Conservation (phyloP, 352 stramenopile species). For the Globisporangium cystogenes region DNA sequence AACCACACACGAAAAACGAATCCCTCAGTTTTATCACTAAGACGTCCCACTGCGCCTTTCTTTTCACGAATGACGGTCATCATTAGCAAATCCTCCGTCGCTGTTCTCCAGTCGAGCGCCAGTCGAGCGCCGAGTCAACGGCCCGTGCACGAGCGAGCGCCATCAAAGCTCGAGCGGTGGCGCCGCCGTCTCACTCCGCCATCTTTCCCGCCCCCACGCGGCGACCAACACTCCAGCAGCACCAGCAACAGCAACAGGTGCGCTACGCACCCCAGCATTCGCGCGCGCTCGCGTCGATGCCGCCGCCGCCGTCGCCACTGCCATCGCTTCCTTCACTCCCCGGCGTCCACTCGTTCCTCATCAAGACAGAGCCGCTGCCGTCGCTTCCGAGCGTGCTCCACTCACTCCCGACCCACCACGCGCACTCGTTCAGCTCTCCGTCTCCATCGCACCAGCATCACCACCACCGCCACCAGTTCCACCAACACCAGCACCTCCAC, state of each 20-base stretch:
- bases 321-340: slow-evolving; percentile 4
- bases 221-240: neutral
- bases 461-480: neutral
- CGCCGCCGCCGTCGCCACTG: neutral
- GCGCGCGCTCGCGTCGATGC: slow-evolving; percentile 4
- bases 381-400: slow-evolving; percentile 12
- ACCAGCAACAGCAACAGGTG: neutral
- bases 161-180: too few relatives aligned
- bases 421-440: neutral
- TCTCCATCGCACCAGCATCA: neutral
- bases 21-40: too few relatives aligned
- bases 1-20: too few relatives aligned
- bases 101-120: slow-evolving; percentile 3
- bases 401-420: slow-evolving; percentile 2
- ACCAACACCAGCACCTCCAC: neutral
- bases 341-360: slow-evolving; percentile 8
- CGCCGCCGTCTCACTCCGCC: slow-evolving; percentile 6
- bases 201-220: neutral
- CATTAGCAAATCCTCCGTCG: neutral
- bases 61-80: neutral
- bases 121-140: too few relatives aligned
- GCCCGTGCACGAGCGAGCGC: too few relatives aligned
- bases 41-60: too few relatives aligned
- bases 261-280: neutral
- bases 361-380: slow-evolving; percentile 14